Conservation (phyloP, 1,284 basidiomycete genomes). For the Psilocybe mexicana region DNA sequence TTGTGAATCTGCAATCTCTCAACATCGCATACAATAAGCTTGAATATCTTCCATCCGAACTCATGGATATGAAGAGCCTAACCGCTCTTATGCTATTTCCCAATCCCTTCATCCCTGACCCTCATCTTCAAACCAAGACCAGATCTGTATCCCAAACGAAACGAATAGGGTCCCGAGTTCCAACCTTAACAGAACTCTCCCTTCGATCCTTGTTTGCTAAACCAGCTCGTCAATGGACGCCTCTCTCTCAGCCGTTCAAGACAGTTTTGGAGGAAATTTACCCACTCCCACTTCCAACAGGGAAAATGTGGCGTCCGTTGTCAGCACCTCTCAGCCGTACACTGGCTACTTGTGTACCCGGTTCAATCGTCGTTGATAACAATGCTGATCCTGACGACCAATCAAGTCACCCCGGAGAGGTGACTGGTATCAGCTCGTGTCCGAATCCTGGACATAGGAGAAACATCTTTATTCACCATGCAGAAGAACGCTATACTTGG, state of each 20-base stretch:
- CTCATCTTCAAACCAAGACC: slow-evolving; percentile 23
- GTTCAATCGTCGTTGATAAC: slow-evolving; percentile 30
- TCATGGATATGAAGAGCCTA: slow-evolving; percentile 52
- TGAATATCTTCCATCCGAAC: slow-evolving; percentile 64
- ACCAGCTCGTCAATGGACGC: background rate
- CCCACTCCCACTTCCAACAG: slow-evolving; percentile 20
- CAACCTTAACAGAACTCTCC: slow-evolving; percentile 24
- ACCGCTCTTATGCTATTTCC: slow-evolving; percentile 46
- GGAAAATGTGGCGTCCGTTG: slow-evolving; percentile 11
- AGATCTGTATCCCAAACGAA: slow-evolving; percentile 21
- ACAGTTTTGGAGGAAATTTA: slow-evolving; percentile 22
- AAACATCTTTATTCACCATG: slow-evolving; percentile 54
- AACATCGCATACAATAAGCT: slow-evolving; percentile 65
- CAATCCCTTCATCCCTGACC: slow-evolving; percentile 53
- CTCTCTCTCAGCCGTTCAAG: background rate
- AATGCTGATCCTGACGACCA: slow-evolving; percentile 17
- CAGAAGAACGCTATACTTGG: slow-evolving; percentile 69
- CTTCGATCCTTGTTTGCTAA: slow-evolving; percentile 24
- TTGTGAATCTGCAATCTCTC: slow-evolving; percentile 57
- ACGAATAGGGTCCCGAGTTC: slow-evolving; percentile 13
- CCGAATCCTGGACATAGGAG: slow-evolving; percentile 49
- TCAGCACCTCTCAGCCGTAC: slow-evolving; percentile 24
- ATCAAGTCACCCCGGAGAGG: slow-evolving; percentile 15
- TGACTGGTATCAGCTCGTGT: slow-evolving; percentile 50
- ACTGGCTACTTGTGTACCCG: slow-evolving; percentile 40